A percentile compares a stretch with the other conserved stretches of the same genome.
phyloP scores from a whole-genome alignment of 2,329 filamentous ascomycete species.

The Grosmannia serpens region DNA sequence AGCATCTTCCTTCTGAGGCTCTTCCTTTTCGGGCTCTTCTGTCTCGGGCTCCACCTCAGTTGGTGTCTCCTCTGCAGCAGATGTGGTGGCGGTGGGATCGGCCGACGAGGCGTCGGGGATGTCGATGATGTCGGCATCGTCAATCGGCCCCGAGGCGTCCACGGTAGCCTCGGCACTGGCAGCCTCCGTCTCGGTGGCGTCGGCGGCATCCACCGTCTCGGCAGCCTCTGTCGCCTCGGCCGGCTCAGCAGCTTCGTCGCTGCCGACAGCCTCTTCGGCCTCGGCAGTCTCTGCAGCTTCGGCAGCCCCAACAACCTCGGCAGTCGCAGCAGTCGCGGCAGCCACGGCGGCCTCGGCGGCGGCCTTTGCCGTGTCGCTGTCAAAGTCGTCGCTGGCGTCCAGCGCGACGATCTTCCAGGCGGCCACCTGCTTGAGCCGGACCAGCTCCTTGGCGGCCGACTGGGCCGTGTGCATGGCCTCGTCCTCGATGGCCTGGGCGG shows the following conservation, averaged over 20 bases:
- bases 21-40: background rate
- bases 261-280: conserved; percentile 12
- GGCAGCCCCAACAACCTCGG: conserved; percentile 19
- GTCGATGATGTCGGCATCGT: background rate
- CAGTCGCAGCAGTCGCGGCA: conserved; percentile 12
- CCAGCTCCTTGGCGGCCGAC: conserved; percentile 67
- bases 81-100: background rate
- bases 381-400: conserved; percentile 71
- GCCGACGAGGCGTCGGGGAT: background rate
- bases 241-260: conserved; percentile 16
- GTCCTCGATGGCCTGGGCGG: conserved; percentile 49
- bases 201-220: conserved; percentile 2
- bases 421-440: conserved; percentile 70
- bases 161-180: too few species aligned
- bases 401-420: conserved; percentile 69
- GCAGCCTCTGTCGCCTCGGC: background rate
- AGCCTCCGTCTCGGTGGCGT: background rate
- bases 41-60: background rate
- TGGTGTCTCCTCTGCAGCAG: background rate
- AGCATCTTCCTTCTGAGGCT: background rate
- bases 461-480: conserved; percentile 72
- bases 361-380: conserved; percentile 50
- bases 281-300: conserved; percentile 10
- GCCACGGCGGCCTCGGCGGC: conserved; percentile 39
- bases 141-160: background rate